Conservation (phyloP, 2,329 filamentous ascomycete genomes). For the Fusarium sp. region DNA sequence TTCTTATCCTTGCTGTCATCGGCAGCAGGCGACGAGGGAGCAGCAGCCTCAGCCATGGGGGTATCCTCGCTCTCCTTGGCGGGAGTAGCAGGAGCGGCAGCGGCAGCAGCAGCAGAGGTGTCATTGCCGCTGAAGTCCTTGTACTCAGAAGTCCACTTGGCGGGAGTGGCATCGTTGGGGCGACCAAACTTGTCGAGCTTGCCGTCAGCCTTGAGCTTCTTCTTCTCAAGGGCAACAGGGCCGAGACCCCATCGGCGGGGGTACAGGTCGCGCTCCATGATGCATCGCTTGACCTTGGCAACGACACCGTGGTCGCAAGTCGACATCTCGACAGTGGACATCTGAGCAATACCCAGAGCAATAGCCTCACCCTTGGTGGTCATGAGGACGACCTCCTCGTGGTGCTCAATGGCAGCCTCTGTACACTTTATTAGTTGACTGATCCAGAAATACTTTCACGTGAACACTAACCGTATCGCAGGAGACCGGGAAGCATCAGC, state of each 20-base stretch:
- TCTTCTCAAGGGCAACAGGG: slow-evolving; percentile 93
- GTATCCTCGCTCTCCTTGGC: slow-evolving; percentile 52
- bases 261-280: slow-evolving; percentile 99
- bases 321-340: slow-evolving; percentile 97
- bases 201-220: slow-evolving; percentile 98
- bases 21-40: slow-evolving; percentile 52
- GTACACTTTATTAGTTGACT: slow-evolving; percentile 44
- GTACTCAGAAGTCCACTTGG: slow-evolving; percentile 92
- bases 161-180: slow-evolving; percentile 88
- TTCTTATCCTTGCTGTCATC: slow-evolving; percentile 68
- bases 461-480: slow-evolving; percentile 77
- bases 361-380: slow-evolving; percentile 99
- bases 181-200: slow-evolving; percentile 98
- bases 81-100: slow-evolving; percentile 52
- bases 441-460: neutral
- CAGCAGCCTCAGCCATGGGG: slow-evolving; percentile 47
- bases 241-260: slow-evolving; percentile 96
- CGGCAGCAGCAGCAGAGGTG: slow-evolving; percentile 54
- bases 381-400: slow-evolving; percentile 97
- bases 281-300: slow-evolving; percentile 98
- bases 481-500: slow-evolving; percentile 95
- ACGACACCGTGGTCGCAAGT: slow-evolving; percentile 98
- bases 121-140: slow-evolving; percentile 79
- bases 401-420: slow-evolving; percentile 89
- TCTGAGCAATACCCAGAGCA: slow-evolving; percentile 92